Evolutionary conservation across 805 yeast species (phyloP).

Genomic region (Lachancea quebecensis): DNA sequence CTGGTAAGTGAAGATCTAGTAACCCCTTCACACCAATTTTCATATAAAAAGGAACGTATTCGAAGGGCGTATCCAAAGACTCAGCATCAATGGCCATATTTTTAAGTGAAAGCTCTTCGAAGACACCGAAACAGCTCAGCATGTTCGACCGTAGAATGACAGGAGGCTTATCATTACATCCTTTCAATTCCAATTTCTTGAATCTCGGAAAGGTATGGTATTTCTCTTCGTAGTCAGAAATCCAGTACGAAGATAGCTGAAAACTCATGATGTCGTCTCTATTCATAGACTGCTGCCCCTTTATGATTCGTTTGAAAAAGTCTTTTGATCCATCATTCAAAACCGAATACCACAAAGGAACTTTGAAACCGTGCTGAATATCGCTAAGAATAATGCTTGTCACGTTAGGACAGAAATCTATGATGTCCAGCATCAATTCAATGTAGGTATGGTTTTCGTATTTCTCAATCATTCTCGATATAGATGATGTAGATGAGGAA

Average conservation of each 20-base stretch:
- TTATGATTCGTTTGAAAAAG: constrained; percentile 28
- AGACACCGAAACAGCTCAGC: constrained; percentile 39
- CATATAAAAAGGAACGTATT: constrained; percentile 28
- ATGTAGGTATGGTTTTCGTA: constrained; percentile 30
- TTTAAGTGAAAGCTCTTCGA: constrained; percentile 38
- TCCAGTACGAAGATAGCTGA: constrained; percentile 24
- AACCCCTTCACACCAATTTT: constrained; percentile 16
- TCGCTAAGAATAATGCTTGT: constrained; percentile 36
- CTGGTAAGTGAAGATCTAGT: constrained; percentile 32
- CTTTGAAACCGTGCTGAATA: constrained; percentile 46
- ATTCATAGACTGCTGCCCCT: constrained; percentile 29
- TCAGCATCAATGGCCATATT: constrained; percentile 44
- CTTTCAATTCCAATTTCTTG: constrained; percentile 23
- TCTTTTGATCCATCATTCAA: constrained; percentile 30
- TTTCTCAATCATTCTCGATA: constrained; percentile 17
- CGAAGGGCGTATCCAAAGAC: constrained; percentile 32
- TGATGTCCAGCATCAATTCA: constrained; percentile 35
- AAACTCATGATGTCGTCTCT: constrained; percentile 27
- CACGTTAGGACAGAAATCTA: constrained; percentile 43
- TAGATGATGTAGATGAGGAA: background rate
- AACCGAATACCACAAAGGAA: constrained; percentile 39
- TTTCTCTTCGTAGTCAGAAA: constrained; percentile 22
- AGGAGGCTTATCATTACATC: constrained; percentile 11
- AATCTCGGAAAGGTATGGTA: constrained; percentile 25
- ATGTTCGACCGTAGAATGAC: constrained; percentile 36